phyloP scores from a whole-genome alignment of 2,329 filamentous ascomycete genomes.

The Beauveria bassiana region DNA sequence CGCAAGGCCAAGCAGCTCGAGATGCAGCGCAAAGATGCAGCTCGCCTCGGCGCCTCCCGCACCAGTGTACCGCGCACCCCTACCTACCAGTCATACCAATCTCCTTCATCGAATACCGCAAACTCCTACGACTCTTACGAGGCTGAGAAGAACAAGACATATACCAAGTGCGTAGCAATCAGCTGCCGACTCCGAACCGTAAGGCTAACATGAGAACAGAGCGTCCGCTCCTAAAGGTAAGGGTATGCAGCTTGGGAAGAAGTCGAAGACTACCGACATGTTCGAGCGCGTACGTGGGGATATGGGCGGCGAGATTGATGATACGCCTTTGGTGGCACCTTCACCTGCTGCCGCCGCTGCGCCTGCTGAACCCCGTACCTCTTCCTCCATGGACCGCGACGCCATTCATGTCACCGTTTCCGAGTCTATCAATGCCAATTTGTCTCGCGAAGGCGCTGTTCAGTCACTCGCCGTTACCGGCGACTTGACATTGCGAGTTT shows the following conservation, averaged over 20 bases:
- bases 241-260: conserved; percentile 98
- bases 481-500: conserved; percentile 84
- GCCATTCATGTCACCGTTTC: conserved; percentile 82
- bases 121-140: conserved; percentile 92
- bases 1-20: conserved; percentile 97
- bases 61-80: conserved; percentile 63
- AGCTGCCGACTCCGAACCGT: neutral
- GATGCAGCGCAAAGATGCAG: conserved; percentile 95
- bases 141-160: conserved; percentile 92
- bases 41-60: conserved; percentile 66
- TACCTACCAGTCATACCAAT: conserved; percentile 82
- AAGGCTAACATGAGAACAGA: conserved; percentile 25
- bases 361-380: conserved; percentile 46
- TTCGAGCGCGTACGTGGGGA: conserved; percentile 93
- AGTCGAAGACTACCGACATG: conserved; percentile 95
- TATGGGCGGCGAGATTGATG: conserved; percentile 77
- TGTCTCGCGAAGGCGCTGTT: conserved; percentile 80
- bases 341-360: conserved; percentile 43
- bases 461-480: conserved; percentile 86
- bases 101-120: conserved; percentile 63
- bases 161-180: conserved; percentile 56
- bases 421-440: conserved; percentile 82
- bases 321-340: conserved; percentile 61
- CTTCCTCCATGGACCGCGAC: conserved; percentile 68
- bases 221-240: conserved; percentile 73